Evolutionary conservation across 2,329 filamentous ascomycete species (phyloP), one percentile per base, ranked within the genome.

Genomic region (Fusarium pseudocircinatum): DNA sequence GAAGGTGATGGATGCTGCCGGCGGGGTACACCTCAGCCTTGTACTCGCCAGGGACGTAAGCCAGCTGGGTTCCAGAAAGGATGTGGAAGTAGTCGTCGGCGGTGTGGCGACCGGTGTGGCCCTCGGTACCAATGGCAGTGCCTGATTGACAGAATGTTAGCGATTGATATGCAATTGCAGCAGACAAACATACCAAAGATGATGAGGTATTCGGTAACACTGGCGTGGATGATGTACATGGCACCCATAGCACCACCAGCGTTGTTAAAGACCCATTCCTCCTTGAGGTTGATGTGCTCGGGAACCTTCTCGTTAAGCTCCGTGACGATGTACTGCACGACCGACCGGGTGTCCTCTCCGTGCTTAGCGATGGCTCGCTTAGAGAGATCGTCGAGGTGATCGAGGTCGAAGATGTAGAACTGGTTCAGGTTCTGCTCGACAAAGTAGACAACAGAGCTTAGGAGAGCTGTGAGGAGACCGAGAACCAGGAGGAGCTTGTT

Each of bases 11-110:
- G 74, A 94, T 88, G 76, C 83, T 87, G 42, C 93, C 93, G 61
- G 89, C 83, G 1, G 88, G 86, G 84, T 94, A 96, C 70, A 93
- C 83, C 83, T 94, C 92, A 39, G 91, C 85, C 80, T 88, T 86
- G 82, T 90, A 94, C 72, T 86, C 80, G 74, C 92, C 92, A 5
- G 91, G 89, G 9, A 89, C 87, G 85, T 94, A 95, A 73, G 94
- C 93, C 77, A 90, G 87, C 84, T 97, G 91, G 77, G 91, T 90
- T 77, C 95, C 95, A 39, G 86, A 86, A 37, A 97, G 87, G 86
- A 97, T 97, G 87, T 95, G 90, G 87, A 97, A 97, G 87, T 96
- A 97, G 86, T 97, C 95, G 84, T 97, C 93, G 22, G 94, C 94
- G 18, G 94, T 96, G 87, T 97, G 95, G 57, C 94, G 93, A 73